Evolutionary conservation across 2,329 filamentous ascomycete species (phyloP), one percentile per base, ranked within the genome.

Genomic region (Sporothrix pseudoabietina): DNA sequence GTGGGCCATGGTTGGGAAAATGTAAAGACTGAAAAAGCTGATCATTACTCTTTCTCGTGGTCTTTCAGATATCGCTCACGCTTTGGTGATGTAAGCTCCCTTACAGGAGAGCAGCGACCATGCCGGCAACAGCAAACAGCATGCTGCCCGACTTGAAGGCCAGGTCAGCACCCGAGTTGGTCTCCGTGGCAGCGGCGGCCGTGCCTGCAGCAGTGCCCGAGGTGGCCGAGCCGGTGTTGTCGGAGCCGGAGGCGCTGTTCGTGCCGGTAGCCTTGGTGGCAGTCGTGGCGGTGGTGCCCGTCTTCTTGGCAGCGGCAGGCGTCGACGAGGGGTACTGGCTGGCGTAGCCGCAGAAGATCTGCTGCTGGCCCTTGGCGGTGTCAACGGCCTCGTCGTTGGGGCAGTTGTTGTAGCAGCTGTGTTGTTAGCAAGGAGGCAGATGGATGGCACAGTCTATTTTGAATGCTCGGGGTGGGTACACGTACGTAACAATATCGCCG

Each of bases 341-440:
- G 74, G 83, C 84, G 76, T 84, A 82, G 73, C 79, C 78, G 82
- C 86, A 87, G 82, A 80, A 84, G 77, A 82, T 80, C 74, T 78
- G 78, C 75, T 84, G 81, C 78, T 84, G 81, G 76, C 80, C 78
- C 69, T 80, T 75, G 76, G 80, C 81, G 26, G 78, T 71, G 71
- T 76, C 71, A 75, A 77, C 80, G 63, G 83, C 81, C 69, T 78
- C 1, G 79, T 87, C 85, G 77, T 84, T 81, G 78, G 86, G 86
- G 82, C 86, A 87, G 84, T 87, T 87, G 82, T 77, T 76, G 75
- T 76, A 87, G 84, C 86, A 87, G 75, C 84, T 85, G 72, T 26
- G 26, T 26, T 26, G 26, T 26, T 26, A 6, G 8, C 3, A n/a
- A 9, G 19, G 54, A 22, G 26, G 26, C 26, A 26, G 26, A 26